Conservation (phyloP, 225 moss, liverwort and hornwort species). For the Bryum argenteum region DNA sequence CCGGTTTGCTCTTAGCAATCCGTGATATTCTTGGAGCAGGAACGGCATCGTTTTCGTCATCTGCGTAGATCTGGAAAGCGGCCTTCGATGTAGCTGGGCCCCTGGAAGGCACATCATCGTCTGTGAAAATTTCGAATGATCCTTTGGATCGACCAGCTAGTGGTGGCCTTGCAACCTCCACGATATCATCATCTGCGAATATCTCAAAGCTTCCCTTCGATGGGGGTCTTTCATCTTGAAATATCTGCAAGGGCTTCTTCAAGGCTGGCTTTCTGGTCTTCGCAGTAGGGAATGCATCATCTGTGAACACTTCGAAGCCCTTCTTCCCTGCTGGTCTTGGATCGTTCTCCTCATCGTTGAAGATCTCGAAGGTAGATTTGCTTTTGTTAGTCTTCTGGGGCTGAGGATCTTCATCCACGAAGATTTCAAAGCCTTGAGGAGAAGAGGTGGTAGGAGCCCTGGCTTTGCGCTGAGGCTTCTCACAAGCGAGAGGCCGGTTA, state of each 20-base stretch:
- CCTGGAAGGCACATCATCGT: constrained; percentile 29
- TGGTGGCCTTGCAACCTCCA: constrained; percentile 29
- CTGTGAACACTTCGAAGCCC: constrained; percentile 39
- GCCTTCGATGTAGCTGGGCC: constrained; percentile 24
- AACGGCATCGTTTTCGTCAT: constrained; percentile 29
- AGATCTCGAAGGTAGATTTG: constrained; percentile 32
- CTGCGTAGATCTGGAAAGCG: constrained; percentile 45
- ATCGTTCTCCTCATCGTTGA: constrained; percentile 55
- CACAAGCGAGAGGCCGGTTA: constrained; percentile 72
- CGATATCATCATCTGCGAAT: constrained; percentile 42
- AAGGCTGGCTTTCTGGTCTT: not conserved
- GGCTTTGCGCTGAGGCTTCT: constrained; percentile 44
- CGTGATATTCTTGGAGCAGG: constrained; percentile 28
- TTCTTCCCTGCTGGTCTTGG: constrained; percentile 10
- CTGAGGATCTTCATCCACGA: constrained; percentile 35
- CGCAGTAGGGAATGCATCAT: constrained; percentile 31
- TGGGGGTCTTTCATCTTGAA: constrained; percentile 40
- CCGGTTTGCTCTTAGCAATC: constrained; percentile 26
- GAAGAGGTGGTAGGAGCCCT: constrained; percentile 24
- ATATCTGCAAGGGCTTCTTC: constrained; percentile 35
- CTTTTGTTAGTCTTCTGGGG: constrained; percentile 12
- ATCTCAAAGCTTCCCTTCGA: constrained; percentile 34
- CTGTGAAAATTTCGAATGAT: constrained; percentile 47
- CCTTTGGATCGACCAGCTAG: constrained; percentile 16
- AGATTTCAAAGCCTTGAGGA: constrained; percentile 49